phyloP scores from a whole-genome alignment of 2,329 filamentous ascomycete genomes.

The Hyphodiscus sp. region DNA sequence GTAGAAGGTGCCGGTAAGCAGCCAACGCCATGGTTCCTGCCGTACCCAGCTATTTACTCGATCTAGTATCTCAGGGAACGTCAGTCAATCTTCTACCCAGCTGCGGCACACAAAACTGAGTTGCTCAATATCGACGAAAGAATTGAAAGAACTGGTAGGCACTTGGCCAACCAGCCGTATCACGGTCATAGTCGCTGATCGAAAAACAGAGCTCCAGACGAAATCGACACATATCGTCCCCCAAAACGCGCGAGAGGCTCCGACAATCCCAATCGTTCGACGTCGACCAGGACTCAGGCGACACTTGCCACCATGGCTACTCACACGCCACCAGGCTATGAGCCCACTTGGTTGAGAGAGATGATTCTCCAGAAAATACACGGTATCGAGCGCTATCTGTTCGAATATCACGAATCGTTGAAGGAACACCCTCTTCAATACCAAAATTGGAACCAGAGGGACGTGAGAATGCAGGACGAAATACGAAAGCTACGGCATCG shows the following conservation, averaged over 20 bases:
- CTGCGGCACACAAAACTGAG: background rate
- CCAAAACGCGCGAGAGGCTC: background rate
- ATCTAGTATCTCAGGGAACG: background rate
- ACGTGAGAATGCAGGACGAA: too few species aligned
- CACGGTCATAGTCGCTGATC: background rate
- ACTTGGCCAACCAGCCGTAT: background rate
- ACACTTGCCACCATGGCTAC: background rate
- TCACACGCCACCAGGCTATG: background rate
- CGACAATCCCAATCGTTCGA: background rate
- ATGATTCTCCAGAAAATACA: too few species aligned
- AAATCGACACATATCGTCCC: background rate
- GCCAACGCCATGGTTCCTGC: conserved; percentile 53
- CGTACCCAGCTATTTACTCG: background rate
- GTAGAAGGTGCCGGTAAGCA: conserved; percentile 76
- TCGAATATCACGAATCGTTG: too few species aligned
- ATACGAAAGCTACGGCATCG: too few species aligned
- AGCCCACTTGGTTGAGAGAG: too few species aligned
- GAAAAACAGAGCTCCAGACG: background rate
- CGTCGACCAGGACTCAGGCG: background rate
- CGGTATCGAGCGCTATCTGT: too few species aligned
- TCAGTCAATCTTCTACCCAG: background rate
- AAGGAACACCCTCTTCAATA: too few species aligned
- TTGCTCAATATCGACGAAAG: background rate
- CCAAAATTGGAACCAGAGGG: too few species aligned
- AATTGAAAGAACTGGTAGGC: background rate